Evolutionary conservation across 1,139 yeast species (phyloP), one percentile per base, ranked within the genome.

Genomic region (Nematodospora anomalae): DNA sequence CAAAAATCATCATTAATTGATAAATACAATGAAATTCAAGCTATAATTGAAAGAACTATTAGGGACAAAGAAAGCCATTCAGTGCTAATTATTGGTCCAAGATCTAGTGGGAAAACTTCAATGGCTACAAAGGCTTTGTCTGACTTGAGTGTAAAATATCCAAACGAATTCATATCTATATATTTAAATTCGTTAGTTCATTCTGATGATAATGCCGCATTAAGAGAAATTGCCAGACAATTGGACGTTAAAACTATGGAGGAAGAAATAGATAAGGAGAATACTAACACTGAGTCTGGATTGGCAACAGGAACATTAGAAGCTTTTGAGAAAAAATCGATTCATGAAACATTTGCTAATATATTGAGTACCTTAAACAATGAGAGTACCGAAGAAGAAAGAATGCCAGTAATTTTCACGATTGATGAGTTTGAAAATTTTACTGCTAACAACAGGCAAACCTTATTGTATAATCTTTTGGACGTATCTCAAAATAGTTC

Each of bases 341-440:
- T 69, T 27, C 62, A 62, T 42, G 68, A 62, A 36, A 68, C 75
- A 2, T 68, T 71, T 46, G 55, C 60, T 23, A 67, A 67, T 42
- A 59, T 71, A 11, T 50, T 71, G 50, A 45, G 62, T 38, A 47
- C 67, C 36, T 46, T 67, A 35, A 55, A 61, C 49, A 42, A 58
- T 47, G 35, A 12, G 21, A 30, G 51, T 38, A 37, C 45, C 4
- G 37, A 26, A 25, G 32, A 35, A 24, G 20, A 49, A 42, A 33
- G 49, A 33, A 68, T 82, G 24, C 77, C 96, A 0, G 74, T 92
- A 4, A 63, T 94, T 0, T 83, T 92, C 48, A 62, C 88, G 3
- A 76, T 92, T 42, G 97, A 92, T 45, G 96, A 89, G 50, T 76
- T 92, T 41, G 97, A 92, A 44, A 67, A 74, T 33, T 92, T 84